These are phyloP conservation scores for Paxillus involutus DNA, from an alignment of 768 basidiomycete genomes.

Conservation along the genomic window DNA sequence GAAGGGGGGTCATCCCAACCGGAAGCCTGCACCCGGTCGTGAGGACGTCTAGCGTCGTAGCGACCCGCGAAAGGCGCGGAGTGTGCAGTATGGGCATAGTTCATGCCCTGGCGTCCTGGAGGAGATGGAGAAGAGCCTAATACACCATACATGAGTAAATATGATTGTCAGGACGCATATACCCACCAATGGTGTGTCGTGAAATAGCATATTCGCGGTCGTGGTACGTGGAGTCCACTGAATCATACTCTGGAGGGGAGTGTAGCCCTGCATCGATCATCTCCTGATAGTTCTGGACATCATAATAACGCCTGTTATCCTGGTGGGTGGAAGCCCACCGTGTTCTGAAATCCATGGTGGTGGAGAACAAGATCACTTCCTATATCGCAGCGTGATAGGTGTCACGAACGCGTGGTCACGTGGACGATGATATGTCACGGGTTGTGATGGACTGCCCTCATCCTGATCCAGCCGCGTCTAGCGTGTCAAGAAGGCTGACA, in stretches of 20 bases:
- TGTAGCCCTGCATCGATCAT: neutral
- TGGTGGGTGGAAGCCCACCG: neutral
- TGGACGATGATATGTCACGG: conserved; percentile 7
- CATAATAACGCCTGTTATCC: neutral
- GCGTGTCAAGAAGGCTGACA: neutral
- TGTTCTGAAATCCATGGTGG: conserved; percentile 16
- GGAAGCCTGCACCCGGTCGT: neutral
- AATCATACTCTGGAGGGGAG: conserved; percentile 7
- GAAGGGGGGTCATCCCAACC: neutral
- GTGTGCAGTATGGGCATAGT: neutral
- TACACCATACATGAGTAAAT: conserved; percentile 18
- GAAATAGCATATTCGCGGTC: conserved; percentile 5
- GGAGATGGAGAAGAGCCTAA: conserved; percentile 38
- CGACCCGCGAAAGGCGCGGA: neutral
- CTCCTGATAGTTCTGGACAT: neutral
- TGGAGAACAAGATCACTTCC: conserved; percentile 2
- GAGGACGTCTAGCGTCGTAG: conserved; percentile 1
- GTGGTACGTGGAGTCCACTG: conserved; percentile 4
- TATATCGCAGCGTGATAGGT: conserved; percentile 13
- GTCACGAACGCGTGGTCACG: conserved; percentile 29
- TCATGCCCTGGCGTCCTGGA: conserved; percentile 21
- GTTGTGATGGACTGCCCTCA: neutral
- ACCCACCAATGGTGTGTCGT: conserved; percentile 18
- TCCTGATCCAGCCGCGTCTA: neutral
- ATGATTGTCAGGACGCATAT: conserved; percentile 20